Evolutionary conservation across 176 grass and related monocot species (phyloP), one percentile per base, ranked within the genome.

Genomic region (Oryza officinalis): DNA sequence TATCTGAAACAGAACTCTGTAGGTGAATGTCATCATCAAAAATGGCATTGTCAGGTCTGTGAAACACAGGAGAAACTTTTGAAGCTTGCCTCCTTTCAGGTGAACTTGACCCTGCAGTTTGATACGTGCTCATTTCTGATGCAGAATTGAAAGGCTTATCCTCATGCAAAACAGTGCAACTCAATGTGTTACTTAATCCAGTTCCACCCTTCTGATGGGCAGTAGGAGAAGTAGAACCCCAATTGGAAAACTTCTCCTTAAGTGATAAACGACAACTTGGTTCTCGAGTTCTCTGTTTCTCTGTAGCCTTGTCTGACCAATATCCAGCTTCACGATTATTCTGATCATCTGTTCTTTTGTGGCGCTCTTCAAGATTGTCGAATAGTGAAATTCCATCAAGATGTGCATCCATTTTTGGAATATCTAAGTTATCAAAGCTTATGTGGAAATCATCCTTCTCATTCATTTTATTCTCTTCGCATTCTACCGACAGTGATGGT

Each of bases 251-350:
- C 72, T 90, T 90, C 30, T 90, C 88, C 2, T 57, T 7, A 71
- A 90, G 83, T 78, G 83, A 90, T 78, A 86, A 33, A 45, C 88
- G 79, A 2, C 88, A 86, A 33, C 83, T 82, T 15, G 83, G 79
- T 82, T 86, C 88, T 67, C 11, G 66, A 81, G 78, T 81, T 78
- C 74, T 86, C 75, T 71, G 59, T 20, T 78, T 44, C 27, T 37
- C 74, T 32, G n/a, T 45, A 74, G 50, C 66, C 68, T 76, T 82
- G 25, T 86, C 67, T 73, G 66, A 68, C 78, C 78, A 90, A 67
- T 78, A 86, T 67, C 13, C 59, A 78, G 83, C 63, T 78, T 78
- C 83, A 82, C 73, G 67, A 61, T 86, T 82, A 67, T 73, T 67
- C 67, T 67, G 45, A 45, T 77, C 73, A 78, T 67, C 43, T 78